Percentiles rank a stretch among this genome's conserved stretches.
phyloP scores from a whole-genome alignment of 306 rosid genomes.

The Senna siamea region DNA sequence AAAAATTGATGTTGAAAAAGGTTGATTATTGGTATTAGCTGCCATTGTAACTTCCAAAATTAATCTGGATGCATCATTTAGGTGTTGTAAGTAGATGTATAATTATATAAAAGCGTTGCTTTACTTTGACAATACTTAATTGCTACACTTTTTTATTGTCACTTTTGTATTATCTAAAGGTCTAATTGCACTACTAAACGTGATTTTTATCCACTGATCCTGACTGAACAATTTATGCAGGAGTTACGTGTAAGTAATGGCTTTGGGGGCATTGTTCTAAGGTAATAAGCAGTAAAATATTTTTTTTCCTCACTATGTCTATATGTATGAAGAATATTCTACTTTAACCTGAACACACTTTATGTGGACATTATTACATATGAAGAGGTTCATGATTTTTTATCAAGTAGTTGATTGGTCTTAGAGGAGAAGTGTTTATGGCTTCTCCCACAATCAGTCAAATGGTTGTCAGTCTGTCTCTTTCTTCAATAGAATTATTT shows the following conservation, averaged over 20 bases:
- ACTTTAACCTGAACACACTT: conserved; percentile 5
- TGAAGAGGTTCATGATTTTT: conserved; percentile 17
- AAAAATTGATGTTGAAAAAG: conserved; percentile 4
- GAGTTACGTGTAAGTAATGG: conserved; percentile 92
- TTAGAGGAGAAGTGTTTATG: background rate
- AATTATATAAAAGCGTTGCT: background rate
- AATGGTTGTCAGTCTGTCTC: conserved; percentile 23
- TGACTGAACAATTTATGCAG: conserved; percentile 62
- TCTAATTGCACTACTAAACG: conserved; percentile 30
- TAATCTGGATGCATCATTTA: background rate
- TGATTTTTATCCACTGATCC: conserved; percentile 18
- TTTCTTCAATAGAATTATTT: conserved; percentile 3
- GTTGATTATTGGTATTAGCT: background rate
- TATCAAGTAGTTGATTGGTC: conserved; percentile 12
- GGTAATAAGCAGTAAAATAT: conserved; percentile 50
- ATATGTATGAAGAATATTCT: conserved; percentile 12
- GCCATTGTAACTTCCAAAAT: background rate
- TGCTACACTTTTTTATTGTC: conserved; percentile 2
- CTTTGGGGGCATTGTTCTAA: conserved; percentile 89
- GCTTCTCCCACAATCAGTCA: conserved; percentile 13
- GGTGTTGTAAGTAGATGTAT: background rate
- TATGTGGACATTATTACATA: conserved; percentile 18
- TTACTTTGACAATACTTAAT: background rate
- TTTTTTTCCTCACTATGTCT: conserved; percentile 9
- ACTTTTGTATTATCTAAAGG: conserved; percentile 16